Evolutionary conservation across 495 filamentous ascomycete species (phyloP).

Genomic region (Echria macrotheca): DNA sequence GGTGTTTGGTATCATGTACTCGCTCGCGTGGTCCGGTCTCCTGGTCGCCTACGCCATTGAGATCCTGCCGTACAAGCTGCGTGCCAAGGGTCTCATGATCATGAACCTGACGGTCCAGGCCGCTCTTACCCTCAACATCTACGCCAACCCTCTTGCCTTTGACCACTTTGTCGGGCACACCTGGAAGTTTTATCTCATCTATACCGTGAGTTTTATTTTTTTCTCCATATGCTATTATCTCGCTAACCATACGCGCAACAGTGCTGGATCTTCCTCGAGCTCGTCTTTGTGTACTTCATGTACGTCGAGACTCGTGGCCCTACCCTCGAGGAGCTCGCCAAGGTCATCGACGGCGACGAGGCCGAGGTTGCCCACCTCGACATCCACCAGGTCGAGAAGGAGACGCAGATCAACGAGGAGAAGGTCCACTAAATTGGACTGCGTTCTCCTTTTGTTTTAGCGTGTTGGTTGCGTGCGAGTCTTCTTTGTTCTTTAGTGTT

Average conservation of each 20-base stretch:
- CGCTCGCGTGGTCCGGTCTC: conserved; percentile 58
- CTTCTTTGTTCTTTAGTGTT: no score
- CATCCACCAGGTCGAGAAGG: conserved; percentile 37
- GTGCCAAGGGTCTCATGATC: conserved; percentile 53
- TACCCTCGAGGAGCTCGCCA: conserved; percentile 60
- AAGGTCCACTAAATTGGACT: conserved; percentile 16
- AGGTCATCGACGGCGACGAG: conserved; percentile 54
- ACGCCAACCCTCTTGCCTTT: conserved; percentile 58
- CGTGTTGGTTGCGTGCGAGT: no score
- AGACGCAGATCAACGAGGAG: conserved; percentile 22
- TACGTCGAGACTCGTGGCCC: conserved; percentile 62
- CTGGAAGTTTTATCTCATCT: conserved; percentile 61
- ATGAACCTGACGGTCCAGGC: conserved; percentile 48
- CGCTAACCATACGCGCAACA: no score
- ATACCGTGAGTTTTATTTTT: conserved; percentile 37
- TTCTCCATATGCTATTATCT: background rate
- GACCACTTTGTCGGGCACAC: conserved; percentile 38
- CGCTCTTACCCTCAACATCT: conserved; percentile 49
- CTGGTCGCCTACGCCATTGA: conserved; percentile 63
- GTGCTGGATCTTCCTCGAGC: conserved; percentile 54
- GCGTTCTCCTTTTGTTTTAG: background rate
- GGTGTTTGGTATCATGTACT: conserved; percentile 50
- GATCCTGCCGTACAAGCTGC: conserved; percentile 66
- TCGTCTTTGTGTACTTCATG: conserved; percentile 57
- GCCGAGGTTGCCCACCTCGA: conserved; percentile 43